These are phyloP conservation scores for Penicillium sp. DNA, from an alignment of 2,329 filamentous ascomycete genomes.

Conservation along the genomic window DNA sequence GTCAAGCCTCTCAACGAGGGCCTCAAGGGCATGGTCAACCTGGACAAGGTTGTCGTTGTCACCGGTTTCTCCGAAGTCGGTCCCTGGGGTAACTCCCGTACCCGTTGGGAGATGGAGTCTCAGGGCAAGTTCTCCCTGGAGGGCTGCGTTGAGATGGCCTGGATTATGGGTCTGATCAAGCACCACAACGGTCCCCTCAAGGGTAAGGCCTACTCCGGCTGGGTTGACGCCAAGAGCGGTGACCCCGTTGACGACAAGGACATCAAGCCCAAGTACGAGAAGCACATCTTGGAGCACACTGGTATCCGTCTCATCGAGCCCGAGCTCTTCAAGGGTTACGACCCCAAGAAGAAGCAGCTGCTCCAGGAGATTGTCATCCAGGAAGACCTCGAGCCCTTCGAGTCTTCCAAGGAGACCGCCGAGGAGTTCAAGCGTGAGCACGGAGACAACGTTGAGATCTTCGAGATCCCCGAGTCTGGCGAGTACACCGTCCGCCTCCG, in stretches of 20 bases:
- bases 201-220: slow-evolving; percentile 93
- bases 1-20: slow-evolving; percentile 83
- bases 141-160: slow-evolving; percentile 98
- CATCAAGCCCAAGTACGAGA: slow-evolving; percentile 96
- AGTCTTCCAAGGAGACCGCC: slow-evolving; percentile 94
- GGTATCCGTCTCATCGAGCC: slow-evolving; percentile 98
- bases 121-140: slow-evolving; percentile 95
- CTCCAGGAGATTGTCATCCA: slow-evolving; percentile 97
- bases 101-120: slow-evolving; percentile 99
- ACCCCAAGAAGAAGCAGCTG: slow-evolving; percentile 97
- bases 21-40: slow-evolving; percentile 96
- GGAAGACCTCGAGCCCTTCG: slow-evolving; percentile 95
- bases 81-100: slow-evolving; percentile 97
- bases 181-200: slow-evolving; percentile 97
- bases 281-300: slow-evolving; percentile 91
- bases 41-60: slow-evolving; percentile 96
- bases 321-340: slow-evolving; percentile 93
- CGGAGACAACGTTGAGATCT: slow-evolving; percentile 95
- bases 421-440: slow-evolving; percentile 97
- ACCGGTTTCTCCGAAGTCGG: slow-evolving; percentile 84
- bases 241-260: slow-evolving; percentile 98
- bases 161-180: slow-evolving; percentile 99
- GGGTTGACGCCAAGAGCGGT: slow-evolving; percentile 90
- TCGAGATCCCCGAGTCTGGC: slow-evolving; percentile 89
- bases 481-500: slow-evolving; percentile 93